Percentiles rank a stretch among this genome's conserved stretches.
phyloP scores from a whole-genome alignment of 768 basidiomycete species.

The Lactarius evosmus region DNA sequence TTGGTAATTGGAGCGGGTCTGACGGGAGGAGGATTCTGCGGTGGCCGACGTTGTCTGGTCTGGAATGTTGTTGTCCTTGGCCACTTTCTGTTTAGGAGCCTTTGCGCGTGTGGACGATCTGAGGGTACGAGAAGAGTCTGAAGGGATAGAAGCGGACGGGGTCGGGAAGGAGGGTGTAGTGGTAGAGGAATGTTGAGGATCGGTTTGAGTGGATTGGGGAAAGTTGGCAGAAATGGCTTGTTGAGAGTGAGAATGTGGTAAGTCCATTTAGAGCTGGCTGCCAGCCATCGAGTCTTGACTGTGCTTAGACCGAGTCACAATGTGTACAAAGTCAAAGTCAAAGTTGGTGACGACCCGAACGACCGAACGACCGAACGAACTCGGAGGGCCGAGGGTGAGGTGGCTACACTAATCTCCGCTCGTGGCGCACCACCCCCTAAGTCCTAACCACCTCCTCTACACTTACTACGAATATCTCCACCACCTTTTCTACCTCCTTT shows the following conservation, averaged over 20 bases:
- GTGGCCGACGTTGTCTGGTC: slow-evolving; percentile 25
- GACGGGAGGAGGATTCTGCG: slow-evolving; percentile 25
- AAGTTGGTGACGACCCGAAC: not conserved
- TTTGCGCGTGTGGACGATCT: slow-evolving; percentile 57
- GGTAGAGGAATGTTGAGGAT: slow-evolving; percentile 42
- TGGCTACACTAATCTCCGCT: slow-evolving; percentile 24
- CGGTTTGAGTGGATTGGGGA: slow-evolving; percentile 32
- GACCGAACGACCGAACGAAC: not conserved
- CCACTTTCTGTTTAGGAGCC: slow-evolving; percentile 32
- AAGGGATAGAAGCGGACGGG: slow-evolving; percentile 35
- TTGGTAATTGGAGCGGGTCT: slow-evolving; percentile 26
- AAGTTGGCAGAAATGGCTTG: slow-evolving; percentile 53
- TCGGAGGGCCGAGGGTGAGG: slow-evolving; percentile 18
- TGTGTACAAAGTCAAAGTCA: slow-evolving; percentile 1
- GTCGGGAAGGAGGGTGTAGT: slow-evolving; percentile 36
- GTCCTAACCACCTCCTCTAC: slow-evolving; percentile 60
- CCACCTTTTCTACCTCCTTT: slow-evolving; percentile 67
- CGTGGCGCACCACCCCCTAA: slow-evolving; percentile 8
- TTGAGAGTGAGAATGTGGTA: slow-evolving; percentile 67
- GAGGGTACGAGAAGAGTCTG: slow-evolving; percentile 52
- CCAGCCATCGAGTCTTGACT: slow-evolving; percentile 68
- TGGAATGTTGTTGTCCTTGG: slow-evolving; percentile 32
- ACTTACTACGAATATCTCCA: slow-evolving; percentile 58
- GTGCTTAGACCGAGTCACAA: slow-evolving; percentile 2
- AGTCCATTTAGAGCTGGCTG: slow-evolving; percentile 89